Evolutionary conservation across 306 rosid genomes (phyloP), one percentile per base, ranked within the genome.

Genomic region (Cyamopsis tetragonoloba): DNA sequence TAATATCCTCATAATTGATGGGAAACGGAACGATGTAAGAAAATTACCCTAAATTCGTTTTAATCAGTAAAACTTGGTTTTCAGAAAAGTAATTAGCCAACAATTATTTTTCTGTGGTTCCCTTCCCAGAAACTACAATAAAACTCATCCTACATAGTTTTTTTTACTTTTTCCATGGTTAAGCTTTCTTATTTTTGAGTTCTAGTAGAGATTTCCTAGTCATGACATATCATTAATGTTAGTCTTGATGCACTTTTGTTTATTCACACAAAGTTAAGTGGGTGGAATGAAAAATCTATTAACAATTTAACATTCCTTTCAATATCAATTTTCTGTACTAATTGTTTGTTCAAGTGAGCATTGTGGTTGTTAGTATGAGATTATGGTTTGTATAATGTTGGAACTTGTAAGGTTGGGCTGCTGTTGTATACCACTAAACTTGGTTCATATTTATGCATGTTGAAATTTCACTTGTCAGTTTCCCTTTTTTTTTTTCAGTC

Each of bases 401-500:
- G 73, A 17, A 39, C 13, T 22, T 30, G n/a, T n/a, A 50, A 50
- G 18, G 53, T 61, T 63, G 20, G 20, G 42, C 65, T 22, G 56
- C 5, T 7, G 24, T 47, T 68, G 30, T 24, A 0, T 14, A 15
- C 39, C 30, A 0, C 34, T 54, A 22, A 17, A 14, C 46, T 32
- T 57, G 34, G 42, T 39, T 12, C 30, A 42, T 69, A 57, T n/a
- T 15, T 32, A 0, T 50, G 41, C 6, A 31, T 30, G 34, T 57
- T 55, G 54, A 59, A 54, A 35, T 66, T 58, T 35, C 23, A 44
- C 13, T 48, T 20, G 32, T 60, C 9, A 2, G 3, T 48, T 7
- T 30, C 17, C 35, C 1, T 66, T 49, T 37, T 53, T 50, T 19
- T 66, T 54, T 75, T 83, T 61, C 83, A 92, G 93, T 31, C 84